phyloP scores from a whole-genome alignment of 495 filamentous ascomycete genomes.

The Podospora tetraspora region DNA sequence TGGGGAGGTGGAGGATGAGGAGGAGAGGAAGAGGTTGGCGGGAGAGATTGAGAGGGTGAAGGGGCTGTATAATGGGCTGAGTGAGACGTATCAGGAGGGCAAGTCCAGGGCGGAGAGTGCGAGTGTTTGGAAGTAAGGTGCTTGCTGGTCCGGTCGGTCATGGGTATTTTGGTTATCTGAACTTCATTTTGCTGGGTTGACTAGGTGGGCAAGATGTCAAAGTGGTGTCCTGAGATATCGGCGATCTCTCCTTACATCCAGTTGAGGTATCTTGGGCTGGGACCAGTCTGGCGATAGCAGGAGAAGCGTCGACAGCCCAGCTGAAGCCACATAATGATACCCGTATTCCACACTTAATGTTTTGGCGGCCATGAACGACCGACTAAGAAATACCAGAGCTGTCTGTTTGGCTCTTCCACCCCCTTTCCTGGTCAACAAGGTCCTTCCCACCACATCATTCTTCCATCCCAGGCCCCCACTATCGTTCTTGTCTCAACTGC shows the following conservation, averaged over 20 bases:
- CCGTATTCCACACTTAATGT: not conserved
- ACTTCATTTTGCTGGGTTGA: not conserved
- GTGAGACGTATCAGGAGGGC: slow-evolving; percentile 35
- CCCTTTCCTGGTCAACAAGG: not conserved
- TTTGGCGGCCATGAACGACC: too few relatives aligned
- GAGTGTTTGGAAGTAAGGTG: slow-evolving; percentile 37
- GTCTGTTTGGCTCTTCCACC: not conserved
- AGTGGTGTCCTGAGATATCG: not conserved
- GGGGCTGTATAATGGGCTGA: slow-evolving; percentile 31
- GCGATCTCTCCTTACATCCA: not conserved
- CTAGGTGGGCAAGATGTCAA: not conserved
- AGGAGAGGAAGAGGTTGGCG: slow-evolving; percentile 19
- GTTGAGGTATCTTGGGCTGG: not conserved
- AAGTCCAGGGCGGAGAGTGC: slow-evolving; percentile 31
- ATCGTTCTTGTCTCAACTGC: not conserved
- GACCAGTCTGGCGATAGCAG: not conserved
- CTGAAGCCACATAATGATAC: not conserved
- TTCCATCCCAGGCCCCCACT: not conserved
- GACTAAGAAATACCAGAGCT: not conserved
- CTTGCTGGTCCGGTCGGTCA: not conserved
- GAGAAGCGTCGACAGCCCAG: not conserved
- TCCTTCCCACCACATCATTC: not conserved
- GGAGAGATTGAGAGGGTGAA: slow-evolving; percentile 33
- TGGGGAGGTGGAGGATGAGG: slow-evolving; percentile 22
- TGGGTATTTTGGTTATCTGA: not conserved